Evolutionary conservation across 495 filamentous ascomycete genomes (phyloP).

Genomic region (Neurospora sp.): DNA sequence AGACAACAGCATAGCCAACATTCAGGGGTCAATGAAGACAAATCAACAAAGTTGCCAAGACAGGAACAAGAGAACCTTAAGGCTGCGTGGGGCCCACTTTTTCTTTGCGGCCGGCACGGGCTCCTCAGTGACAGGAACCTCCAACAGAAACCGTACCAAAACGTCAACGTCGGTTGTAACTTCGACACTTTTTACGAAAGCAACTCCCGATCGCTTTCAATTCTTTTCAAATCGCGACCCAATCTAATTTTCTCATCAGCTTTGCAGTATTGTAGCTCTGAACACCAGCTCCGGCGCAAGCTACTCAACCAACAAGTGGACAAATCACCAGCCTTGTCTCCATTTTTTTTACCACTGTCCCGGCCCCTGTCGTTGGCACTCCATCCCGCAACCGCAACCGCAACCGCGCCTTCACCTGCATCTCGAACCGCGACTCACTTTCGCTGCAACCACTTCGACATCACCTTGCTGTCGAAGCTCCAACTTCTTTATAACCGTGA

Average conservation of each 20-base stretch:
- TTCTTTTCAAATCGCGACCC: neutral
- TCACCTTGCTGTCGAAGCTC: neutral
- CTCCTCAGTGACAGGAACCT: neutral
- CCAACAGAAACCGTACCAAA: neutral
- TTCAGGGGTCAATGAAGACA: neutral
- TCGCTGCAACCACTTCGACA: neutral
- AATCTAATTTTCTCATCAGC: neutral
- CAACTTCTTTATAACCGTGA: neutral
- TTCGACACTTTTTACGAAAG: neutral
- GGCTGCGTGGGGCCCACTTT: neutral
- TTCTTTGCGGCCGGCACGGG: neutral
- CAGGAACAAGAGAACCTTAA: neutral
- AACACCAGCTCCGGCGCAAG: neutral
- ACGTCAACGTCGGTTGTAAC: neutral
- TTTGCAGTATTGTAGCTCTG: neutral
- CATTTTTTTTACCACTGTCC: neutral
- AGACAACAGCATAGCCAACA: neutral
- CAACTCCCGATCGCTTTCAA: neutral
- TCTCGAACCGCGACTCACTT: neutral
- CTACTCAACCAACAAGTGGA: neutral
- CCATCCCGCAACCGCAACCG: neutral
- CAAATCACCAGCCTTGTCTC: neutral
- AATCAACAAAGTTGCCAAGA: neutral
- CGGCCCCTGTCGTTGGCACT: neutral
- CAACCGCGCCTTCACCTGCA: neutral